Evolutionary conservation across 176 grass and related monocot genomes (phyloP).

Genomic region (Poa pratensis): DNA sequence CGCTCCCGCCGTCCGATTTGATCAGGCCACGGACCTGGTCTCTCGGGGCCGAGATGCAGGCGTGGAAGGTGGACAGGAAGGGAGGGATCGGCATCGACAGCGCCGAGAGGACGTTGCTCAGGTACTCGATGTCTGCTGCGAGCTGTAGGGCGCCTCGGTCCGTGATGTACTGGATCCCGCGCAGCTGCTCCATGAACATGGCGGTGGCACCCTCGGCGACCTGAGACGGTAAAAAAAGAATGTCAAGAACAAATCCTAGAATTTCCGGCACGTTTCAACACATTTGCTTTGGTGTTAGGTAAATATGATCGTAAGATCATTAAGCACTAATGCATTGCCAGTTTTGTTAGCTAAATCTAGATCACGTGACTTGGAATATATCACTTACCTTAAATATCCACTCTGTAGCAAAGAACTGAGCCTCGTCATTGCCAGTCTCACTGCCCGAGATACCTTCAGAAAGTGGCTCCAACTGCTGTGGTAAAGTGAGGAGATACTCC

Average conservation of each 20-base stretch:
- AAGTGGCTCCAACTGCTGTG: slow-evolving; percentile 92
- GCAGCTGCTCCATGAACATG: slow-evolving; percentile 93
- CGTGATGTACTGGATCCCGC: slow-evolving; percentile 84
- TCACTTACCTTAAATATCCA: slow-evolving; percentile 98
- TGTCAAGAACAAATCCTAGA: neutral
- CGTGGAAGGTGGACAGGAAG: slow-evolving; percentile 76
- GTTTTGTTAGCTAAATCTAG: neutral
- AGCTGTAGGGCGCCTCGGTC: slow-evolving; percentile 86
- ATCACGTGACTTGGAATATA: neutral
- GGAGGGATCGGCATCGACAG: slow-evolving; percentile 90
- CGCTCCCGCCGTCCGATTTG: slow-evolving; percentile 64
- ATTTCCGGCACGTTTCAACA: neutral
- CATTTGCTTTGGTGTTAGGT: neutral
- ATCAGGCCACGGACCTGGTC: slow-evolving; percentile 68
- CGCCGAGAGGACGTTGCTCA: slow-evolving; percentile 88
- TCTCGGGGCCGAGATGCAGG: slow-evolving; percentile 76
- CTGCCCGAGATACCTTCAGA: slow-evolving; percentile 79
- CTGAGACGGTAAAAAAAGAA: slow-evolving; percentile 45
- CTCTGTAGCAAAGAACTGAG: slow-evolving; percentile 95
- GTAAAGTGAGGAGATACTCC: slow-evolving; percentile 98
- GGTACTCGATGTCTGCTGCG: slow-evolving; percentile 87
- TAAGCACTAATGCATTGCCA: neutral
- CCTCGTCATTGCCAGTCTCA: slow-evolving; percentile 80
- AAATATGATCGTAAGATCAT: neutral
- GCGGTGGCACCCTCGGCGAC: slow-evolving; percentile 85